Base-by-base conservation (phyloP, 345 rosid genomes). In the Pistacia integerrima region DNA sequence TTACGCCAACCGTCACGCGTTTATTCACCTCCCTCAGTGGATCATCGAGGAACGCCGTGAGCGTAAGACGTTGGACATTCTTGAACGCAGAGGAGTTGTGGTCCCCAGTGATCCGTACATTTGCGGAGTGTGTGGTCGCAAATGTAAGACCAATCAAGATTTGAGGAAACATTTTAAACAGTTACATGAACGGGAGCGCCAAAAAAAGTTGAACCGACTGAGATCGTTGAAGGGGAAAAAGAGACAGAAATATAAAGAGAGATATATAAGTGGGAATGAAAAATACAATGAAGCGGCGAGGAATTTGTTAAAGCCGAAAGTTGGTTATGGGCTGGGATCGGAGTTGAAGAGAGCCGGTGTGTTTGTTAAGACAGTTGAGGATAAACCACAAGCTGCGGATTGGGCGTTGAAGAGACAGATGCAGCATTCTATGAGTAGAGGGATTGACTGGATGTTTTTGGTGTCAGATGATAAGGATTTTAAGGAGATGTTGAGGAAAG, bases 391-490 rank as follows among this genome's bases (percentile, higher is more conserved):
- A 73, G 98, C 98, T 1, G 97, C 99, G 25, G 98, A 95, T 81
- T 95, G 97, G 99, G 96, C 97, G 6, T 79, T 95, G 88, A 95
- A 93, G 89, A 88, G 89, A 78, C 99, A 95, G 81, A 93, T 95
- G 87, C 89, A 87, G 72, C 97, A 92, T 81, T 93, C 97, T 0
- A 90, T 93, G 99, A 93, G 87, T 12, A 82, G 93, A 67, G 93
- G 98, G 55, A 84, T 93, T 63, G 97, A 95, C 73, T 93, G 97
- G 98, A 69, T 95, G 84, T 78, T 95, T 38, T 70, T 95, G 85
- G 93, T 95, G 3, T 90, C 98, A 4, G 99, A 90, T 80, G 98
- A 95, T 81, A 90, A 87, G 36, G 99, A 93, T 71, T 95, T 95
- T 62, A 66, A 81, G 0, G 97, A 88, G 48, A 90, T 89, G 91